Base-by-base conservation (phyloP, 495 filamentous ascomycete species). In the Sporormia fimetaria region DNA sequence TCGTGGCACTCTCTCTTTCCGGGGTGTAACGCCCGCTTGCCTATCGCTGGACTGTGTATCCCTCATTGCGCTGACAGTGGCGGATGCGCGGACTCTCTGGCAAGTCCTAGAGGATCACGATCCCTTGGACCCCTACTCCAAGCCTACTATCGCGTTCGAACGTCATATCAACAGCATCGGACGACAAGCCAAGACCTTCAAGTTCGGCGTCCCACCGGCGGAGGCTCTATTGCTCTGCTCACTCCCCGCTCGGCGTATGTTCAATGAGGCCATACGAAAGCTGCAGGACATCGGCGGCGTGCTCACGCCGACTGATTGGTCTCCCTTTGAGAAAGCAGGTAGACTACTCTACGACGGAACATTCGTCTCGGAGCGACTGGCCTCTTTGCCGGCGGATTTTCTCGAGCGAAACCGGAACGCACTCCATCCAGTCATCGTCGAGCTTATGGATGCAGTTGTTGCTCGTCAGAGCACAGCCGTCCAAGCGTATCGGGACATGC, bases 31-130 rank as follows among this genome's bases (percentile, higher is more conserved):
- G 10, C 76, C 76, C 10, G 77, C 77, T 18, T 80, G 72, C 47
- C 58, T 67, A n/a, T 73, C 66, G 2, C 63, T 78, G 10, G 76
- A 81, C 57, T 77, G 71, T 40, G 67, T 79, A 24, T 67, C 75
- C 2, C 66, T 80, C 37, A 63, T 76, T 35, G 66, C 75, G 2
- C 47, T 55, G 12, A 71, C 56, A 21, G 60, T 75, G 8, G 54
- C 60, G 5, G 74, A 78, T 47, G 69, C 67, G 10, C 63, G 74
- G 15, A 55, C 52, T 15, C 66, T 79, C 5, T 76, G 76, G 71
- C 62, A 67, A 25, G 57, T 72, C 15, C 64, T 67, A 11, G 69
- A 69, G 29, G 64, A 62, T 7, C 67, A 67, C 44, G 75, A 81
- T 41, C 51, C 52, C 6, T 51, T 62, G 11, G 76, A 80, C 55